phyloP scores from a whole-genome alignment of 495 filamentous ascomycete genomes.

The Aspergillus cavernicola region DNA sequence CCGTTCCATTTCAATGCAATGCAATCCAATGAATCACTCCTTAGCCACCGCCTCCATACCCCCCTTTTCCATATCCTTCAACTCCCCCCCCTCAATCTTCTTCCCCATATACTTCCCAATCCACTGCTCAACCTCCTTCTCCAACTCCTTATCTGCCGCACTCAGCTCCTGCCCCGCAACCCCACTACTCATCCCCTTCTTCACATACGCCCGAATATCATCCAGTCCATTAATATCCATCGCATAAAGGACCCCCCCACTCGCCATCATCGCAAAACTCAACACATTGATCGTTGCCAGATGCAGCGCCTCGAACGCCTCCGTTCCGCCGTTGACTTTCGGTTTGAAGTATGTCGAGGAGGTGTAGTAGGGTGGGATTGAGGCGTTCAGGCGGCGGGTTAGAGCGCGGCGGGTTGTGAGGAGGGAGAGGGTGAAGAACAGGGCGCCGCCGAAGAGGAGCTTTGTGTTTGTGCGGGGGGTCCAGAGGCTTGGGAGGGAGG shows the following conservation, averaged over 20 bases:
- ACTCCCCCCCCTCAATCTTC: slow-evolving; percentile 44
- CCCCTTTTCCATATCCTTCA: slow-evolving; percentile 20
- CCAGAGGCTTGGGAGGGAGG: slow-evolving; percentile 15
- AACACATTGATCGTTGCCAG: slow-evolving; percentile 80
- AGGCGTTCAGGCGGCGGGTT: slow-evolving; percentile 45
- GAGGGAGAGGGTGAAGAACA: slow-evolving; percentile 67
- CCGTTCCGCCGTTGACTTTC: slow-evolving; percentile 50
- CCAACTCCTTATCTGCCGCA: slow-evolving; percentile 52
- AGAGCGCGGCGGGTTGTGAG: slow-evolving; percentile 68
- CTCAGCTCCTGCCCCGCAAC: slow-evolving; percentile 23
- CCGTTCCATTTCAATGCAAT: not conserved
- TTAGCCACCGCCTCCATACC: no score
- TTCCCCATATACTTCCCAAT: slow-evolving; percentile 57
- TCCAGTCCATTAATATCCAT: slow-evolving; percentile 68
- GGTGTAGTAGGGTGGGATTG: slow-evolving; percentile 64
- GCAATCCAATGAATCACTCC: slow-evolving; percentile 8
- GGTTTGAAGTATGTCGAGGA: slow-evolving; percentile 45
- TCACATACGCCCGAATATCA: slow-evolving; percentile 58
- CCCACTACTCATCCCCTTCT: slow-evolving; percentile 35
- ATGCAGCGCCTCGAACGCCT: slow-evolving; percentile 74
- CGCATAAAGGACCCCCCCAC: slow-evolving; percentile 64
- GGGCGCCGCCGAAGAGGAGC: slow-evolving; percentile 66
- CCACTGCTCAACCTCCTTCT: slow-evolving; percentile 71
- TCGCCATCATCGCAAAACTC: slow-evolving; percentile 62
- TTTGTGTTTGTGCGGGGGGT: slow-evolving; percentile 34